Evolutionary conservation across 352 stramenopile genomes (phyloP).

Genomic region (Pilasporangium apinafurcum): DNA sequence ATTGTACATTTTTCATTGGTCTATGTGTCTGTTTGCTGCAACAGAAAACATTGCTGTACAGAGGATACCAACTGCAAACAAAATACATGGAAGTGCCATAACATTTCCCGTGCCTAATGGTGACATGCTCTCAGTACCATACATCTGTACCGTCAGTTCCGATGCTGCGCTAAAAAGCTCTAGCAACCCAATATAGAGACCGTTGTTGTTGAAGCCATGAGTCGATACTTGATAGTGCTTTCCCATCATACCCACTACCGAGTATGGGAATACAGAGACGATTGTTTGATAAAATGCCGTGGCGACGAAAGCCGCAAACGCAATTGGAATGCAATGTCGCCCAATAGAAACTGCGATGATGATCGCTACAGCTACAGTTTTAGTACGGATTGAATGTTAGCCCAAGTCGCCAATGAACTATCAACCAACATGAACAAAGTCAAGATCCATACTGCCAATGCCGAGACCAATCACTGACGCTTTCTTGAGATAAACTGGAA

Average conservation of each 20-base stretch:
- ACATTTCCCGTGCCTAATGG: conserved; percentile 55
- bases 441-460: conserved; percentile 34
- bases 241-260: conserved; percentile 74
- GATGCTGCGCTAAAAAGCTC: conserved; percentile 58
- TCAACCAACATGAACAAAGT: not conserved
- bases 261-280: conserved; percentile 66
- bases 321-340: conserved; percentile 28
- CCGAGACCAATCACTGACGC: conserved; percentile 34
- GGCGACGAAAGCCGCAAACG: conserved; percentile 47
- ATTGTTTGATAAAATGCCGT: conserved; percentile 60
- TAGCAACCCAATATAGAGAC: conserved; percentile 67
- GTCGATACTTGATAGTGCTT: conserved; percentile 64
- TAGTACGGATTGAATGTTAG: too few relatives aligned
- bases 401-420: too few relatives aligned
- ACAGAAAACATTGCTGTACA: conserved; percentile 40
- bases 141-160: conserved; percentile 67
- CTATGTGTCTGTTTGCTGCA: too few relatives aligned
- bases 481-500: conserved; percentile 41
- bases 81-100: conserved; percentile 47
- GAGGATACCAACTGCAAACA: conserved; percentile 42
- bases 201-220: conserved; percentile 76
- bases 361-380: conserved; percentile 44
- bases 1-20: not conserved
- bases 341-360: conserved; percentile 46
- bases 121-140: conserved; percentile 58